Evolutionary conservation across 164 flowering plant genomes (phyloP), one percentile per base, ranked within the genome.

Genomic region (Liquidambar formosana): DNA sequence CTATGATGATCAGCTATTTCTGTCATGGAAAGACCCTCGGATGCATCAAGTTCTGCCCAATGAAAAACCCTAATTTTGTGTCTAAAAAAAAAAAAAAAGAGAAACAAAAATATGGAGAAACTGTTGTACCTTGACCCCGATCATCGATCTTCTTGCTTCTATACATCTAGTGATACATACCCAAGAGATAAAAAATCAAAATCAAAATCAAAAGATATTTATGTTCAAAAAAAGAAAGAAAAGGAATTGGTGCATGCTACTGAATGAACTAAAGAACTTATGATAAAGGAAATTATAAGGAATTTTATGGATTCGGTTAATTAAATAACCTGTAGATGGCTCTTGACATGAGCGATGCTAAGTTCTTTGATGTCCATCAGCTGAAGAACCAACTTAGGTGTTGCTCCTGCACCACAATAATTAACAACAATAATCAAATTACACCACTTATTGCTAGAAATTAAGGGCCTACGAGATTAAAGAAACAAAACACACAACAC

Each of bases 381-480:
- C 54, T 89, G 93, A 77, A 91, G 93, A 75, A 93, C 94, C 75
- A 91, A 73, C 77, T 93, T 93, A 3, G 98, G 98, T 15, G 98
- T 93, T 48, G 98, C 98, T 84, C 92, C 97, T 92, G 75, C 77
- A 79, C 61, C 75, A 67, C 72, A 49, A n/a, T 4, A 51, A 68
- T 16, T 44, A 70, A 18, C 47, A 60, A 45, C 18, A 51, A 43
- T 9, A 63, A 27, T 0, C 57, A 43, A 57, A 19, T 53, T 43
- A 61, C 19, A 2, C n/a, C 6, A 38, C 13, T 57, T 22, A 15
- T 43, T 49, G 19, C 53, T 49, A 15, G 53, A 49, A n/a, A 49
- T 33, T 33, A 33, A 33, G n/a, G 19, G 12, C n/a, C 16, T 18
- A 49, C 14, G 53, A 49, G 19, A 49, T 49, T 15, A 23, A 22